phyloP scores from a whole-genome alignment of 202 grass and related monocot species.

The Setaria italica region DNA sequence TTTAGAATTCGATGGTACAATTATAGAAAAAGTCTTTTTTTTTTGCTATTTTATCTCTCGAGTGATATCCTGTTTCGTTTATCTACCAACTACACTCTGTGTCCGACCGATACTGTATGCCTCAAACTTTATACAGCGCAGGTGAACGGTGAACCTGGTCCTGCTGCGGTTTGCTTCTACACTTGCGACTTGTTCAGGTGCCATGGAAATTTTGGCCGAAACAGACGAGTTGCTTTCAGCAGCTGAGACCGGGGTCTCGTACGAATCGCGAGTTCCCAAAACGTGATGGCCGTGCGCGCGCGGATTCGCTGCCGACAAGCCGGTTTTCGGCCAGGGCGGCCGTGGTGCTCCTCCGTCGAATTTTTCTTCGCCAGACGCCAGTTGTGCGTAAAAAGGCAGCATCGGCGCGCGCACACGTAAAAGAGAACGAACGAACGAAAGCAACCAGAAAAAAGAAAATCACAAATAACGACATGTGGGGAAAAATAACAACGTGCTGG shows the following conservation, averaged over 20 bases:
- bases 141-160: not conserved
- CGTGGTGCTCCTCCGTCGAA: not conserved
- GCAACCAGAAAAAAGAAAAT: not conserved
- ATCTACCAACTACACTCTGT: not conserved
- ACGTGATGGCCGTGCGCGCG: not conserved
- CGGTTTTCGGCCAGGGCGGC: conserved; percentile 35
- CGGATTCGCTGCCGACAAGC: conserved; percentile 53
- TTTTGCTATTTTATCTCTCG: not conserved
- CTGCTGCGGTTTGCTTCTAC: not conserved
- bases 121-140: not conserved
- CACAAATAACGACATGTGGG: conserved; percentile 29
- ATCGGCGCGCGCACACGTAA: not conserved
- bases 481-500: conserved; percentile 31
- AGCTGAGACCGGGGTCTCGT: not conserved
- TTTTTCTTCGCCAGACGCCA: not conserved
- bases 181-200: not conserved
- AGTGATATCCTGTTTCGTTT: not conserved
- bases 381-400: conserved; percentile 38
- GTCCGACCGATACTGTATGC: not conserved
- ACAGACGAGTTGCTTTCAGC: not conserved
- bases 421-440: not conserved
- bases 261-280: not conserved
- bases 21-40: not conserved
- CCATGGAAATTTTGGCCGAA: not conserved
- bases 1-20: not conserved